Evolutionary conservation across 2,329 filamentous ascomycete genomes (phyloP).

Genomic region (Diaporthe helianthi): DNA sequence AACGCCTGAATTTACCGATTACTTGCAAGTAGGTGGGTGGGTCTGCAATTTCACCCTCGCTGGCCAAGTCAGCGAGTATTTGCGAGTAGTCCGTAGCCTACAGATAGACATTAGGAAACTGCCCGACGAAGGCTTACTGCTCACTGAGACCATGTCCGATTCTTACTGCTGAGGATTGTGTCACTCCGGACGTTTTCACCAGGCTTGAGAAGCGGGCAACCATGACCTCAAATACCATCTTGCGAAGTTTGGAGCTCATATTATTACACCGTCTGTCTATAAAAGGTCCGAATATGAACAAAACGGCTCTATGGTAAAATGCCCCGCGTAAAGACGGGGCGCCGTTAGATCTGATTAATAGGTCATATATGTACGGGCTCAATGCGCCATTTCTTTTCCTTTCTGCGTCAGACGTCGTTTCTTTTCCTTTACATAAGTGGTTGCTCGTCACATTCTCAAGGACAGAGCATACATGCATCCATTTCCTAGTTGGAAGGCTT

Average conservation of each 20-base stretch:
- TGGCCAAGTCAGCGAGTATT: too few relatives aligned
- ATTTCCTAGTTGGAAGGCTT: slow-evolving; percentile 66
- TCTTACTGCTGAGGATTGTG: not conserved
- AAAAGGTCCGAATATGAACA: not conserved
- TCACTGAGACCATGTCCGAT: not conserved
- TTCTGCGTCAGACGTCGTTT: not conserved
- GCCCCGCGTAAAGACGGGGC: not conserved
- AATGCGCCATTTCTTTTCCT: slow-evolving; percentile 11
- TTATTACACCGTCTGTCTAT: slow-evolving; percentile 23
- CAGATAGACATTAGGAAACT: too few relatives aligned
- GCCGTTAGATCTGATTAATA: slow-evolving; percentile 29
- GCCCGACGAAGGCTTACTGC: too few relatives aligned
- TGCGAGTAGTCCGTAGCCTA: too few relatives aligned
- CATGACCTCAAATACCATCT: not conserved
- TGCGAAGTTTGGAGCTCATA: slow-evolving; percentile 6
- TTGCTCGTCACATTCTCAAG: not conserved
- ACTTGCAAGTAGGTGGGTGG: too few relatives aligned
- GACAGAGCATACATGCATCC: not conserved
- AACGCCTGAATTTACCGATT: too few relatives aligned
- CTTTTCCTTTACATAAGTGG: not conserved
- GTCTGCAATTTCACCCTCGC: too few relatives aligned
- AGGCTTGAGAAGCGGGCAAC: not conserved
- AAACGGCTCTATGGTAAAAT: not conserved
- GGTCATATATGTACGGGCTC: slow-evolving; percentile 17
- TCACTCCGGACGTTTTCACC: not conserved